A percentile compares a stretch with the other conserved stretches of the same genome.
phyloP scores from a whole-genome alignment of 352 stramenopile species.

The Albugo candida region DNA sequence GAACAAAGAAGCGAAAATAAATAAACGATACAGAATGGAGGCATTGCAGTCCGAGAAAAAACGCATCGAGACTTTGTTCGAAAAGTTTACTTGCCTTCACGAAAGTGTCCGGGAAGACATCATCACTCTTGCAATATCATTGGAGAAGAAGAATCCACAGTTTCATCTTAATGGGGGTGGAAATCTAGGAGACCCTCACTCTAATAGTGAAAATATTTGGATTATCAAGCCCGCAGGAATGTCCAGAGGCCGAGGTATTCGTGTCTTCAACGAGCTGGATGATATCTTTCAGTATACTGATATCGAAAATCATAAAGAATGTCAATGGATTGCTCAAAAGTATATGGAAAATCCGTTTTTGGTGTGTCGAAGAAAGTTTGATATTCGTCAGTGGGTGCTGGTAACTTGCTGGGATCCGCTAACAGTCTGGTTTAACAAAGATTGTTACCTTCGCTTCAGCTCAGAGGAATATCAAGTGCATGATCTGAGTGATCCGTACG shows the following conservation, averaged over 20 bases:
- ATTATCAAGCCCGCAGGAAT: constrained; percentile 85
- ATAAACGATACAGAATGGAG: constrained; percentile 5
- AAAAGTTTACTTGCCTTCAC: constrained; percentile 17
- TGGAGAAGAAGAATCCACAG: constrained; percentile 35
- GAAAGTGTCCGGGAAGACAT: constrained; percentile 11
- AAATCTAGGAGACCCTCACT: constrained; percentile 5
- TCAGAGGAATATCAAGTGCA: constrained; percentile 65
- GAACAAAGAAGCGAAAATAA: constrained; percentile 15
- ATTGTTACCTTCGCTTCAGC: constrained; percentile 85
- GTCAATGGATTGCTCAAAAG: constrained; percentile 74
- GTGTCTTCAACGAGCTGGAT: constrained; percentile 70
- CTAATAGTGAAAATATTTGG: constrained; percentile 60
- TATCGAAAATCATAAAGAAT: constrained; percentile 75
- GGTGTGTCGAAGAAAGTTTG: constrained; percentile 80
- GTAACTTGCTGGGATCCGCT: constrained; percentile 86
- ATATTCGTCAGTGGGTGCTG: constrained; percentile 86
- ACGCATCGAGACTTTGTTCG: constrained; percentile 24
- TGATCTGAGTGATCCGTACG: constrained; percentile 73
- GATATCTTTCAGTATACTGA: constrained; percentile 67
- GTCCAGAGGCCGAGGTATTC: constrained; percentile 72
- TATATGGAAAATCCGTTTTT: constrained; percentile 81
- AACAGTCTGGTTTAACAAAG: constrained; percentile 83
- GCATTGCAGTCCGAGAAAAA: constrained; percentile 37
- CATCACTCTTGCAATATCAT: constrained; percentile 11
- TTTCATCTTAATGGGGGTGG: constrained; percentile 50